phyloP scores from a whole-genome alignment of 2,329 filamentous ascomycete genomes.

The Davidsoniella eucalypti region DNA sequence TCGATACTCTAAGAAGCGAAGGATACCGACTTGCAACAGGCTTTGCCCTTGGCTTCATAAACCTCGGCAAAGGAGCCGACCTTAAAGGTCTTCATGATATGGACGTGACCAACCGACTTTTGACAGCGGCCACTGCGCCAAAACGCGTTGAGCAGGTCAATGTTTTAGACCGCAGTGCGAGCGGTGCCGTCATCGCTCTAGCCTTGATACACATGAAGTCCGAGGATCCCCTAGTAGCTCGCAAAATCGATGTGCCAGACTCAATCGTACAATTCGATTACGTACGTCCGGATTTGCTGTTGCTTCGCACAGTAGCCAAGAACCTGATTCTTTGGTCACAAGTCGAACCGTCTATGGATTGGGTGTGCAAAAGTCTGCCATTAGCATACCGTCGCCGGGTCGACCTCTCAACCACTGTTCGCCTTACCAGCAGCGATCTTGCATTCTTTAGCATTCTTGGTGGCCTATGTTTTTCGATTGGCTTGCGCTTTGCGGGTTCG shows the following conservation, averaged over 20 bases:
- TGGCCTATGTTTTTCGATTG: slow-evolving; percentile 70
- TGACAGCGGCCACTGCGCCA: slow-evolving; percentile 70
- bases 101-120: slow-evolving; percentile 73
- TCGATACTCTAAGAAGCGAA: slow-evolving; percentile 75
- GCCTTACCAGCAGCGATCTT: slow-evolving; percentile 63
- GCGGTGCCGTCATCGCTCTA: slow-evolving; percentile 81
- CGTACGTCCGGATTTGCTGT: slow-evolving; percentile 78
- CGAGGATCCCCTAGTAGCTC: slow-evolving; percentile 68
- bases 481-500: slow-evolving; percentile 58
- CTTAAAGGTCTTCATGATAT: slow-evolving; percentile 84
- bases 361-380: slow-evolving; percentile 64
- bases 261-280: slow-evolving; percentile 89
- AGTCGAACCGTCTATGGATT: slow-evolving; percentile 55
- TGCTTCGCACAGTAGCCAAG: slow-evolving; percentile 74
- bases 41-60: slow-evolving; percentile 86
- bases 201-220: slow-evolving; percentile 96
- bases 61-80: slow-evolving; percentile 78
- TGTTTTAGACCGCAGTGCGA: slow-evolving; percentile 78
- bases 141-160: slow-evolving; percentile 89
- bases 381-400: slow-evolving; percentile 46
- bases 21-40: slow-evolving; percentile 92
- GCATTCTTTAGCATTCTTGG: slow-evolving; percentile 86
- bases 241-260: slow-evolving; percentile 85
- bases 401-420: slow-evolving; percentile 26
- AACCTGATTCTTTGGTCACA: slow-evolving; percentile 87